Percentiles rank a stretch among this genome's conserved stretches.
These are phyloP conservation scores for Przewalskia tangutica DNA, from an alignment of 257 asterid genomes.

Conservation along the genomic window DNA sequence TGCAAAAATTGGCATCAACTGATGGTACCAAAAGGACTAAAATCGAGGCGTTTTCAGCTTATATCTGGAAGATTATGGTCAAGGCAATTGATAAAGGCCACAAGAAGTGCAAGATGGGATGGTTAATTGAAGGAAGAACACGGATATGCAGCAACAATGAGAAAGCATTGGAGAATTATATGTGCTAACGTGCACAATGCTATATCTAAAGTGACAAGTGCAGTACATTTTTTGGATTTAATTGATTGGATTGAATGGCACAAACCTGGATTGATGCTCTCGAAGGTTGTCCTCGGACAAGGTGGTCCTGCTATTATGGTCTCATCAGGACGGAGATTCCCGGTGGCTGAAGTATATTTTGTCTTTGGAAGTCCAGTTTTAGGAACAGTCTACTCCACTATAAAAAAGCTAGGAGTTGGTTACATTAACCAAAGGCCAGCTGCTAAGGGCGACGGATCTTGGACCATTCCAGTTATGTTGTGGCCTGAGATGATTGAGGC, in stretches of 20 bases:
- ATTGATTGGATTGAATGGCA: conserved; percentile 62
- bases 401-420: conserved; percentile 50
- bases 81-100: conserved; percentile 18
- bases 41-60: conserved; percentile 48
- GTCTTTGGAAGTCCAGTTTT: conserved; percentile 54
- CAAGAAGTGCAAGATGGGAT: conserved; percentile 39
- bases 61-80: conserved; percentile 47
- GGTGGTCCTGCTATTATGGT: conserved; percentile 38
- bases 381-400: conserved; percentile 41
- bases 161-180: conserved; percentile 27
- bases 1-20: conserved; percentile 25
- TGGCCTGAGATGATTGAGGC: conserved; percentile 56
- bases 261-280: conserved; percentile 46
- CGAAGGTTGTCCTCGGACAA: conserved; percentile 37
- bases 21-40: conserved; percentile 31
- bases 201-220: conserved; percentile 26
- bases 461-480: conserved; percentile 46
- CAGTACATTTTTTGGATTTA: conserved; percentile 38
- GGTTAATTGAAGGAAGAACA: conserved; percentile 47
- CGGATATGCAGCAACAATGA: conserved; percentile 12
- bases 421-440: conserved; percentile 49
- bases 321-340: conserved; percentile 49
- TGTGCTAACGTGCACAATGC: conserved; percentile 26
- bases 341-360: conserved; percentile 45
- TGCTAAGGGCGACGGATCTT: conserved; percentile 37